These are phyloP conservation scores for Fusarium anguioides DNA, from an alignment of 2,329 filamentous ascomycete species.

Conservation along the genomic window DNA sequence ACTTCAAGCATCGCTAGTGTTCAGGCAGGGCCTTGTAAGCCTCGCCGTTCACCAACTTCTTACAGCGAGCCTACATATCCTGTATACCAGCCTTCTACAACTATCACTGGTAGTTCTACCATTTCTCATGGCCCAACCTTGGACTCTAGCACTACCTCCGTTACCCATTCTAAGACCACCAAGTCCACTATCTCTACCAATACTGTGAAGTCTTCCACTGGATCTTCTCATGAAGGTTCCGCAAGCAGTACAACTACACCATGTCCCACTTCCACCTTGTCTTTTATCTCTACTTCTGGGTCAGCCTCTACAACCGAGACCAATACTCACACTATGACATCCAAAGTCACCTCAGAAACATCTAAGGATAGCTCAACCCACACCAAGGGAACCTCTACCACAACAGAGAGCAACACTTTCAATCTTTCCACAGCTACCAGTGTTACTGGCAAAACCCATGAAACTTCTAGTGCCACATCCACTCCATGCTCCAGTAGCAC, in stretches of 20 bases:
- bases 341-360: neutral
- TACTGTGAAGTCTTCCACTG: neutral
- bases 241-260: neutral
- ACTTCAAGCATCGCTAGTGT: constrained; percentile 8
- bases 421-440: neutral
- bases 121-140: neutral
- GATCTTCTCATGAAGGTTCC: neutral
- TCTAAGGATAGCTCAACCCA: neutral
- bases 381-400: neutral
- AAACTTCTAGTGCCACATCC: neutral
- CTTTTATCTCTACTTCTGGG: neutral
- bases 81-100: constrained; percentile 6
- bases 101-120: neutral
- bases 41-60: constrained; percentile 24
- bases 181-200: neutral
- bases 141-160: neutral
- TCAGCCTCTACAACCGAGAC: neutral
- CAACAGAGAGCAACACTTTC: neutral
- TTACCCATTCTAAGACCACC: neutral
- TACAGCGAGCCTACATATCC: constrained; percentile 23
- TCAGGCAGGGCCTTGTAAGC: constrained; percentile 28
- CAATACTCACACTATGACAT: neutral
- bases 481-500: neutral
- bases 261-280: neutral
- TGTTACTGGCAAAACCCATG: neutral